Percentiles rank a stretch among this genome's conserved stretches.
phyloP scores from a whole-genome alignment of 495 filamentous ascomycete species.

The Extremus antarcticus region DNA sequence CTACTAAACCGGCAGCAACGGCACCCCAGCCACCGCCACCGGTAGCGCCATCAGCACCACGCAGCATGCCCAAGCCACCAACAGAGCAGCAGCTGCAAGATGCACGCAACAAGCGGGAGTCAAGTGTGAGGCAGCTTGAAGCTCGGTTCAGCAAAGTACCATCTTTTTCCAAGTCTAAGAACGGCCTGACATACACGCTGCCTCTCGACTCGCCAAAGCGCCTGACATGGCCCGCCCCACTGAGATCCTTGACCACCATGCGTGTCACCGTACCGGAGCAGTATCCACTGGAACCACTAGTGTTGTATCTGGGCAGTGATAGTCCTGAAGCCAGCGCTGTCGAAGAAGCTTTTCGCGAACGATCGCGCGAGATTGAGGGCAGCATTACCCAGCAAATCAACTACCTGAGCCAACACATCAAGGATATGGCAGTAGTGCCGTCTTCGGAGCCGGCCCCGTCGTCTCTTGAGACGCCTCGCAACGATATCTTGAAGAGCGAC shows the following conservation, averaged over 20 bases:
- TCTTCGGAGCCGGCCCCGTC: background rate
- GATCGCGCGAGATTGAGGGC: slow-evolving; percentile 44
- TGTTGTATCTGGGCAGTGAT: slow-evolving; percentile 54
- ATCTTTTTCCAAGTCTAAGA: slow-evolving; percentile 56
- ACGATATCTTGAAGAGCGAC: background rate
- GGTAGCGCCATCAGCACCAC: background rate
- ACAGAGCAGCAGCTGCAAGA: background rate
- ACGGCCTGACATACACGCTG: slow-evolving; percentile 60
- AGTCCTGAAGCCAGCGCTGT: slow-evolving; percentile 50
- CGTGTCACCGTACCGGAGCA: slow-evolving; percentile 59
- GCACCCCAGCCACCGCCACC: background rate
- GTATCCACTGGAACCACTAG: slow-evolving; percentile 62
- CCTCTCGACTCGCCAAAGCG: slow-evolving; percentile 59
- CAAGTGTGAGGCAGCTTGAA: slow-evolving; percentile 65
- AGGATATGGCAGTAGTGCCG: slow-evolving; percentile 41
- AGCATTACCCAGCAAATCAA: slow-evolving; percentile 67
- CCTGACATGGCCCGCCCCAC: slow-evolving; percentile 46
- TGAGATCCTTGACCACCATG: slow-evolving; percentile 54
- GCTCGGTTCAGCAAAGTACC: slow-evolving; percentile 61
- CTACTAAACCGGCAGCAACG: background rate
- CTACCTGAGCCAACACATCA: slow-evolving; percentile 64
- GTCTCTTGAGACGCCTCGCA: background rate
- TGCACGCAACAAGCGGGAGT: slow-evolving; percentile 52
- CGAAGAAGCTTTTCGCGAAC: slow-evolving; percentile 54
- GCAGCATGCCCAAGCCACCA: too few relatives aligned